These are phyloP conservation scores for Talaromyces sp. DNA, from an alignment of 2,329 filamentous ascomycete genomes.

Conservation along the genomic window DNA sequence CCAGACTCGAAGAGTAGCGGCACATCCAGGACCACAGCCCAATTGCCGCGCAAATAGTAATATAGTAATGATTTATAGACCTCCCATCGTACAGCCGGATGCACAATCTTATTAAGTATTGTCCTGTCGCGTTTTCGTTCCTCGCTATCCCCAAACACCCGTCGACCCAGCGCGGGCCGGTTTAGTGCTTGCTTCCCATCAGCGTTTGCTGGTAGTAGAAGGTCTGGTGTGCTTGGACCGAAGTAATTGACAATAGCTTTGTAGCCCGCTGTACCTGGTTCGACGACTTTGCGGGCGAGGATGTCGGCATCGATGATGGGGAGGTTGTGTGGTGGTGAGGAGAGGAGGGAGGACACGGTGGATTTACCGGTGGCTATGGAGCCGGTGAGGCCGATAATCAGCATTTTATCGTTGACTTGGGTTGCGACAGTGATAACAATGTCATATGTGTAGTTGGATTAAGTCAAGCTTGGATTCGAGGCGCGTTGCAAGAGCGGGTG, in stretches of 20 bases:
- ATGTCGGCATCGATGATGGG: conserved; percentile 93
- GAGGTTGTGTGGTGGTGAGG: conserved; percentile 72
- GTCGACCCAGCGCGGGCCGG: conserved; percentile 72
- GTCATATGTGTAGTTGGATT: too few relatives aligned
- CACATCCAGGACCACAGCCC: conserved; percentile 90
- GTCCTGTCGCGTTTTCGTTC: conserved; percentile 66
- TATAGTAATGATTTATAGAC: conserved; percentile 72
- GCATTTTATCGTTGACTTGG: conserved; percentile 52
- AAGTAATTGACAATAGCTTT: conserved; percentile 77
- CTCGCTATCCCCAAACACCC: conserved; percentile 77
- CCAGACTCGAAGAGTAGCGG: conserved; percentile 86
- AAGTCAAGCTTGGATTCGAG: too few relatives aligned
- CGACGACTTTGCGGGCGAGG: conserved; percentile 86
- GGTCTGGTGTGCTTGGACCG: conserved; percentile 72
- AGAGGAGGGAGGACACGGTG: conserved; percentile 81
- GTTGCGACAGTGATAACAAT: background rate
- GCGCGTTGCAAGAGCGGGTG: background rate
- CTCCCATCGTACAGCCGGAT: conserved; percentile 78
- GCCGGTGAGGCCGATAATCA: conserved; percentile 91
- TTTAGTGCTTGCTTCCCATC: conserved; percentile 68
- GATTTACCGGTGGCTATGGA: conserved; percentile 98
- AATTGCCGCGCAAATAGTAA: conserved; percentile 68
- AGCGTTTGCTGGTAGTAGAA: conserved; percentile 60
- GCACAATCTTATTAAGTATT: conserved; percentile 82
- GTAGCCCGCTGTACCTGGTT: conserved; percentile 84